Base-by-base conservation (phyloP, 2,329 filamentous ascomycete genomes). In the Aspergillus carbonarius region DNA sequence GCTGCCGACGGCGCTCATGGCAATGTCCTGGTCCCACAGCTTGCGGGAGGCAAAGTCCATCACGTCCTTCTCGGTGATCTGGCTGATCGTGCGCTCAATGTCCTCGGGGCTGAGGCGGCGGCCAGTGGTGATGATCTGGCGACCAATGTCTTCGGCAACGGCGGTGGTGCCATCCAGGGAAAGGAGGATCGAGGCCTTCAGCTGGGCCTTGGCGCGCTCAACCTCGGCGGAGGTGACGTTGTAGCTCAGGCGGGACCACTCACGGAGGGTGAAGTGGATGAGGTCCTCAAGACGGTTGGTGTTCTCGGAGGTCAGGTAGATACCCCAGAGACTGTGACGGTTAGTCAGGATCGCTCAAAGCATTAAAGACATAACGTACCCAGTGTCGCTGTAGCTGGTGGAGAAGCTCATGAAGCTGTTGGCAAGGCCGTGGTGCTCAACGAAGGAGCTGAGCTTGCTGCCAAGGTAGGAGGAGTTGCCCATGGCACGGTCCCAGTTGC, bases 381-480 rank as follows among this genome's bases (percentile, higher is more conserved):
- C 95, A 77, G 95, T 99, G 79, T 99, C 95, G 75, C 93, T 98
- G 83, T 99, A 99, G 85, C 92, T 96, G 68, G 95, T 99, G 67
- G 93, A 97, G 83, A 99, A 99, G 83, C 91, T 96, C 96, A 99
- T 99, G 86, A 97, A 99, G 87, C 93, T 97, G 84, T 96, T 99
- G 79, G 95, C 95, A 63, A 99, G 86, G 78, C 93, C 89, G 82
- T 98, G 87, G 81, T 96, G 88, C 85, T 96, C 91, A 68, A 99
- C 89, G 73, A 95, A 92, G 66, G 89, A 88, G 83, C 92, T 96
- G 72, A 99, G 91, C 86, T 96, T 97, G 90, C 92, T 96, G 72
- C 96, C 95, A 75, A 97, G 89, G 83, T 97, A 95, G 66, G 93
- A 89, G 60, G 95, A 95, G 80, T 95, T 96, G 75, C 96, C 95